Base-by-base conservation (phyloP, 257 asterid species). In the Solanum medicagineum region DNA sequence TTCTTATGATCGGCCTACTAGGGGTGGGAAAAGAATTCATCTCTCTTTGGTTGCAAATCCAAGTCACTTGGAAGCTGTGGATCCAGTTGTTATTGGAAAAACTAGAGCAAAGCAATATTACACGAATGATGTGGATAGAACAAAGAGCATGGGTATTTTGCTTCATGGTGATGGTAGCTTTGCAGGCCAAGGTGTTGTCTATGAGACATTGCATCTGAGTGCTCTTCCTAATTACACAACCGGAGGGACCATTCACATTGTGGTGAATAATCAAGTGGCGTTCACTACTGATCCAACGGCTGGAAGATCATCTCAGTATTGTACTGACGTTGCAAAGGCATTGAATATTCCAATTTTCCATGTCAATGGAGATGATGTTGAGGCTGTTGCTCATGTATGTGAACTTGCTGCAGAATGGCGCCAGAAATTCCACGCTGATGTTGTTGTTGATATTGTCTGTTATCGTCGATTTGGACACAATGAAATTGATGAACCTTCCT, bases 341-440 rank as follows among this genome's bases (percentile, higher is more conserved):
- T 84, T 93, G 85, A 87, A 90, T 86, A 90, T 90, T 83, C 97
- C 97, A 20, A 91, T 93, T 89, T 93, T 93, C 87, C 97, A 93
- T 89, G 97, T 93, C 84, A 93, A 93, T 81, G 97, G 96, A 62
- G 97, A 93, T 85, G 97, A 93, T 29, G 93, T 91, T 24, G 97
- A 93, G 86, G 97, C 96, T 24, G 97, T 93, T 83, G 92, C 87
- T 83, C 94, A 92, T 87, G 94, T 81, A 26, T 91, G 94, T 88
- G 94, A 92, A 88, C 96, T 93, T 88, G 97, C 97, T n/a, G 94
- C 94, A 42, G 95, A 92, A 85, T 93, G 94, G 94, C 94, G 97
- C 83, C 94, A 93, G 91, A 90, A 87, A 53, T 93, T 92, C 92
- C 94, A 93, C 56, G 87, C 94, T 4, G 97, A 93, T 85, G 97